phyloP scores from a whole-genome alignment of 2,329 filamentous ascomycete genomes.

The Sarocladiaceae sp. region DNA sequence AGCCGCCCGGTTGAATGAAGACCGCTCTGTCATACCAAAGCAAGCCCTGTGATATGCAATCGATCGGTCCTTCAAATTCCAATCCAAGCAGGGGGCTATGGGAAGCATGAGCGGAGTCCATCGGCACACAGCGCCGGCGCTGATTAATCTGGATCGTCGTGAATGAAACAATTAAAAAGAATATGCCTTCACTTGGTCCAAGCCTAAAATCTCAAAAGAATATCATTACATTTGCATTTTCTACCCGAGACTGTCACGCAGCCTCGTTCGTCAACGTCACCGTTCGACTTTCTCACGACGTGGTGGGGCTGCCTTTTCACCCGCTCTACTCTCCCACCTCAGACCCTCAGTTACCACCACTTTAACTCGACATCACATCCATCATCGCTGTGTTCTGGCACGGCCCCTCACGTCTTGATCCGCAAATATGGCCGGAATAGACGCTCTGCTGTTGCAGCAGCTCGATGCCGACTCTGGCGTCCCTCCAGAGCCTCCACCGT shows the following conservation, averaged over 20 bases:
- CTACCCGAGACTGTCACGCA: background rate
- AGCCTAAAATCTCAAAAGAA: too few relatives aligned
- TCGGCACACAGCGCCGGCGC: too few relatives aligned
- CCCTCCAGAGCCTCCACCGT: background rate
- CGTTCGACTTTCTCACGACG: background rate
- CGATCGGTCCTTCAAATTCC: too few relatives aligned
- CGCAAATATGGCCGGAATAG: conserved; percentile 27
- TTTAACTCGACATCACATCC: background rate
- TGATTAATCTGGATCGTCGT: too few relatives aligned
- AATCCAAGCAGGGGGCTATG: too few relatives aligned
- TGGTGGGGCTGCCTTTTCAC: conserved; percentile 11
- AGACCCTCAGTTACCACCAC: background rate
- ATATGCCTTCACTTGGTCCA: too few relatives aligned
- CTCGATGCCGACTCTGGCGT: conserved; percentile 13
- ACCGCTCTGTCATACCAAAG: too few relatives aligned
- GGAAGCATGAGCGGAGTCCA: too few relatives aligned
- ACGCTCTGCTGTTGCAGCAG: conserved; percentile 26
- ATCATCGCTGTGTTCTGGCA: background rate
- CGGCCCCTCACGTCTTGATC: conserved; percentile 4
- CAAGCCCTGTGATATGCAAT: too few relatives aligned
- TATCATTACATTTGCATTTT: background rate
- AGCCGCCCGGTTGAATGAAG: conserved; percentile 1
- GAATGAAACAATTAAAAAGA: too few relatives aligned
- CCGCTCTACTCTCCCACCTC: conserved; percentile 4
- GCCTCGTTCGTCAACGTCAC: conserved; percentile 8